Evolutionary conservation across 257 asterid genomes (phyloP).

Genomic region (Nicotiana tabacum): DNA sequence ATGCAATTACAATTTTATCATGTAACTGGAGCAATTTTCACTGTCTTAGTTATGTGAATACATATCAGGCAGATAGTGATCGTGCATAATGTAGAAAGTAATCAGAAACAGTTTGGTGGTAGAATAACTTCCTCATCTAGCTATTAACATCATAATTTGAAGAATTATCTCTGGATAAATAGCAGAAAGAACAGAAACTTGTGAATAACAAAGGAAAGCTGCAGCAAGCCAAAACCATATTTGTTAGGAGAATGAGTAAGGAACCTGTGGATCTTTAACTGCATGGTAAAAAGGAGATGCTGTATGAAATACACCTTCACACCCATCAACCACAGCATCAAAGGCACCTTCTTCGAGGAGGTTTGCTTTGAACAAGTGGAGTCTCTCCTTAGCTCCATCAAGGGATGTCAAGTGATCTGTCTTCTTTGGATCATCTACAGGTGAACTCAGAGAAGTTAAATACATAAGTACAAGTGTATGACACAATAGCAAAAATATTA

Average conservation of each 20-base stretch:
- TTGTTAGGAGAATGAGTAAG: background rate
- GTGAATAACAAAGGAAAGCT: background rate
- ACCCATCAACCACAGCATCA: slow-evolving; percentile 68
- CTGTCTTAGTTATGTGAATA: background rate
- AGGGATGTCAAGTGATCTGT: slow-evolving; percentile 60
- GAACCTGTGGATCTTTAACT: slow-evolving; percentile 68
- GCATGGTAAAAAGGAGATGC: slow-evolving; percentile 71
- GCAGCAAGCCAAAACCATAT: background rate
- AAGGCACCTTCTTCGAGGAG: slow-evolving; percentile 76
- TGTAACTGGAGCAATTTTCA: background rate
- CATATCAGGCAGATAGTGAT: background rate
- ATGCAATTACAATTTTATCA: too few species aligned
- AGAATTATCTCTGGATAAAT: background rate
- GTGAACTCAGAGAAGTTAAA: background rate
- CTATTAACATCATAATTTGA: too few species aligned
- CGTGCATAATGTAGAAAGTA: background rate
- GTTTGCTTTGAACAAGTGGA: slow-evolving; percentile 64
- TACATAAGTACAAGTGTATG: background rate
- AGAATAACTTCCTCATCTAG: background rate
- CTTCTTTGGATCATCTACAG: slow-evolving; percentile 67
- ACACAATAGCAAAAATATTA: background rate
- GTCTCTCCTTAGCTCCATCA: slow-evolving; percentile 91
- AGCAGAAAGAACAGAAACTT: background rate
- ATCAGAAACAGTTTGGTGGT: background rate
- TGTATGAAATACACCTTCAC: slow-evolving; percentile 87